Base-by-base conservation (phyloP, 441 rosid species). In the Bocquillonia castaneifolia region DNA sequence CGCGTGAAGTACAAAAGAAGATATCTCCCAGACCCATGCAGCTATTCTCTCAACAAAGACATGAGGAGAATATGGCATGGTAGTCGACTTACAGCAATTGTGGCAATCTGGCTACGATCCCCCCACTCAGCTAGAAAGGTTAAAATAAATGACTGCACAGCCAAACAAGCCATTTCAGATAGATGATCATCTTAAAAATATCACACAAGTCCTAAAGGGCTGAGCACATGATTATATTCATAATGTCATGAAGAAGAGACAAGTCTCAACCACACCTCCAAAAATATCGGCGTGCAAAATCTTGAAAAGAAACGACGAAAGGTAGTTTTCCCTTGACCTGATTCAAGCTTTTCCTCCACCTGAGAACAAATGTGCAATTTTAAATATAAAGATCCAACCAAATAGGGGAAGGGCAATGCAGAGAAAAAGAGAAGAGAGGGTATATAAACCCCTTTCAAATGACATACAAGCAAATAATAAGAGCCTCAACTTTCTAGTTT, bases 91-190 rank as follows among this genome's bases (percentile, higher is more conserved):
- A 94, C 99, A 71, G 99, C 99, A 71, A 94, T 94, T 75, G 99
- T 94, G 56, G 99, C 99, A 26, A 94, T 94, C 83, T 94, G 99
- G 84, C 98, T 94, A 59, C 98, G 94, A 70, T 94, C 99, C 0
- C 99, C 99, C 99, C 99, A 94, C 82, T 92, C 99, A 3, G 99
- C 99, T 59, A 94, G 81, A 77, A 94, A 94, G 37, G 98, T 94
- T 74, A 94, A 68, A 67, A 94, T 83, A 75, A 94, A 94, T 59
- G 99, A 88, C 99, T 94, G 90, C 83, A 80, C 1, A 40, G 39
- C 3, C 13, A 71, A 68, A 48, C 56, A 67, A 26, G 54, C 26
- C 14, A 39, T 18, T 60, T 70, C 15, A 59, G 61, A 48, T 15
- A 23, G 52, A 73, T 53, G 31, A 20, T 22, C 39, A 57, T 36